Evolutionary conservation across 1,284 basidiomycete genomes (phyloP).

Genomic region (Sporisorium iseilematis-ciliati): DNA sequence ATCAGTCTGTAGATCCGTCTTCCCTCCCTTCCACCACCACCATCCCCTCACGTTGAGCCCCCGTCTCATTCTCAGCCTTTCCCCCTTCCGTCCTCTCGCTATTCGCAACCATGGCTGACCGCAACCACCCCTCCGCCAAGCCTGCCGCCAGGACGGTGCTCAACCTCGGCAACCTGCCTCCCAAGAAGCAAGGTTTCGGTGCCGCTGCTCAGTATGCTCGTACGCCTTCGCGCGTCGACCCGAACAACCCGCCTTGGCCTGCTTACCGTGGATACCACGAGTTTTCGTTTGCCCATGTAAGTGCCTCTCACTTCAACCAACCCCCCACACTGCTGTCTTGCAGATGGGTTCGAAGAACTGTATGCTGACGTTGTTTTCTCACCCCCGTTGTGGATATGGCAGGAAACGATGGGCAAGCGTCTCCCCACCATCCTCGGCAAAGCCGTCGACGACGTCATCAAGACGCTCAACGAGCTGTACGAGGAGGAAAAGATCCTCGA

Average conservation of each 20-base stretch:
- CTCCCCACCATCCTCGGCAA: conserved; percentile 95
- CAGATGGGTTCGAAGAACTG: too few relatives aligned
- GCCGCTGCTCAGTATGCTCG: conserved; percentile 52
- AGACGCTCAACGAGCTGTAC: conserved; percentile 82
- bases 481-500: conserved; percentile 88
- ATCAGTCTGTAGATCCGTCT: not conserved
- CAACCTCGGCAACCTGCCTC: conserved; percentile 69
- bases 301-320: conserved; percentile 8
- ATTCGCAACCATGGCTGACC: conserved; percentile 54
- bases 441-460: conserved; percentile 90
- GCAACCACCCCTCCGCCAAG: conserved; percentile 62
- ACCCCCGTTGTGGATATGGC: not conserved
- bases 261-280: conserved; percentile 88
- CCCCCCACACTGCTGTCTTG: too few relatives aligned
- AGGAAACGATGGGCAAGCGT: conserved; percentile 82
- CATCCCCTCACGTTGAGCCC: not conserved
- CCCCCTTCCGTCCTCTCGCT: not conserved
- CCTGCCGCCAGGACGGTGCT: conserved; percentile 67
- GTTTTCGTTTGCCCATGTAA: conserved; percentile 87
- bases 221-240: conserved; percentile 72
- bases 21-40: conserved; percentile 19
- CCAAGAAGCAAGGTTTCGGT: conserved; percentile 64
- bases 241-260: conserved; percentile 97
- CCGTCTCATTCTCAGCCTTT: not conserved
- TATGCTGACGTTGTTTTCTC: conserved; percentile 5